Conservation (phyloP, 495 filamentous ascomycete genomes). For the Amniculicola lignicola region DNA sequence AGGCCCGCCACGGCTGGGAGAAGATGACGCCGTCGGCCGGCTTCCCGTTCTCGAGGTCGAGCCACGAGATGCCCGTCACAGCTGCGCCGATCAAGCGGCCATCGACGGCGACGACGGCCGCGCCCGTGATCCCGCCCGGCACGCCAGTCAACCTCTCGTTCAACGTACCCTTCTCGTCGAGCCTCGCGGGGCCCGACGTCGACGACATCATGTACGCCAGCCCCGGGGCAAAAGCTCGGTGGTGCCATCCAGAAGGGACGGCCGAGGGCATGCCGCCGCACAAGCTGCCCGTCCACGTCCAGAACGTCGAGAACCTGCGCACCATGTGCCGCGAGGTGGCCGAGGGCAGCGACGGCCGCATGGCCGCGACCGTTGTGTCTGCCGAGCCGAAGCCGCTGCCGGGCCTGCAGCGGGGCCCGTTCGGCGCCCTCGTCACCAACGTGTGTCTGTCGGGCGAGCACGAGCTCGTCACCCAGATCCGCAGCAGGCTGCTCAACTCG, state of each 20-base stretch:
- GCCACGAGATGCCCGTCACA: conserved; percentile 67
- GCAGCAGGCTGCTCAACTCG: conserved; percentile 79
- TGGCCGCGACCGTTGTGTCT: conserved; percentile 78
- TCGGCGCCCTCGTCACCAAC: conserved; percentile 76
- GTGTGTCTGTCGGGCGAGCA: conserved; percentile 83
- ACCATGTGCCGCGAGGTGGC: conserved; percentile 75
- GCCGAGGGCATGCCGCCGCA: conserved; percentile 77
- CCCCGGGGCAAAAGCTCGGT: conserved; percentile 73
- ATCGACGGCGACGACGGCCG: conserved; percentile 52
- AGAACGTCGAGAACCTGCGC: conserved; percentile 74
- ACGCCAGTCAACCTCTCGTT: conserved; percentile 66
- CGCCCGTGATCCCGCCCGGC: conserved; percentile 44
- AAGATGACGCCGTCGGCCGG: conserved; percentile 71
- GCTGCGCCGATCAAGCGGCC: conserved; percentile 66
- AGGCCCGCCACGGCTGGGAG: conserved; percentile 87
- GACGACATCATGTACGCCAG: conserved; percentile 91
- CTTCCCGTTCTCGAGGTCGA: conserved; percentile 42
- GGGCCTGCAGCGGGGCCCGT: conserved; percentile 59
- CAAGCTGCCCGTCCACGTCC: conserved; percentile 81
- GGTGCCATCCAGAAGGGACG: conserved; percentile 85
- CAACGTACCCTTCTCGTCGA: conserved; percentile 91
- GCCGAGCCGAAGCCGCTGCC: conserved; percentile 75
- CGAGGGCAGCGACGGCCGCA: conserved; percentile 61
- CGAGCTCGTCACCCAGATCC: conserved; percentile 78
- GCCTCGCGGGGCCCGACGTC: conserved; percentile 82